Percentiles rank a stretch among this genome's conserved stretches.
Evolutionary conservation across 2,329 filamentous ascomycete species (phyloP).

Genomic region (Rachicladosporium sp.): DNA sequence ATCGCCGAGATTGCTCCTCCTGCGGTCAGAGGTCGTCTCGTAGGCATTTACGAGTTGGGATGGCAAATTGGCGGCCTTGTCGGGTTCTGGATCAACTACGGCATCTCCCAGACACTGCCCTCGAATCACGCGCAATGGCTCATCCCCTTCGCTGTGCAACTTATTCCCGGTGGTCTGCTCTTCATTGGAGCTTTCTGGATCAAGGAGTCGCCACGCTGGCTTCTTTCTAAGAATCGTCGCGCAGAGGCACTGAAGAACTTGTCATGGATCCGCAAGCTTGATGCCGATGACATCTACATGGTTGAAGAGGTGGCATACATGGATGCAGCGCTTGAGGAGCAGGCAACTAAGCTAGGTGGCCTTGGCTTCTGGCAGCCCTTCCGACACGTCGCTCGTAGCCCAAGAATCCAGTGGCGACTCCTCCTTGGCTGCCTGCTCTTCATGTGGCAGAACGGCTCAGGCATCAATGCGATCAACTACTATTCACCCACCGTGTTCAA

Average conservation of each 20-base stretch:
- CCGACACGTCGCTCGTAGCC: slow-evolving; percentile 33
- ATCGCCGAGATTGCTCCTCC: slow-evolving; percentile 47
- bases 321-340: slow-evolving; percentile 55
- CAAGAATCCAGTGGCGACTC: slow-evolving; percentile 48
- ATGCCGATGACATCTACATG: slow-evolving; percentile 50
- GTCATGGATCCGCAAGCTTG: slow-evolving; percentile 53
- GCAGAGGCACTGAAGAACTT: slow-evolving; percentile 31
- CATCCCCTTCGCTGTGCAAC: slow-evolving; percentile 48
- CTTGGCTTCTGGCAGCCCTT: slow-evolving; percentile 64
- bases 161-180: slow-evolving; percentile 54
- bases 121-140: slow-evolving; percentile 33
- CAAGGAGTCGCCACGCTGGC: slow-evolving; percentile 33
- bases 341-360: slow-evolving; percentile 49
- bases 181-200: slow-evolving; percentile 32
- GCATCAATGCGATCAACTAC: slow-evolving; percentile 72
- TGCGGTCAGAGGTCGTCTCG: slow-evolving; percentile 46
- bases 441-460: slow-evolving; percentile 65
- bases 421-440: slow-evolving; percentile 63
- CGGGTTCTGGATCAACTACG: slow-evolving; percentile 34
- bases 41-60: slow-evolving; percentile 45
- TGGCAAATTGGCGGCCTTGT: slow-evolving; percentile 42
- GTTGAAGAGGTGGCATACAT: slow-evolving; percentile 61
- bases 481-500: slow-evolving; percentile 59
- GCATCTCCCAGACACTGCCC: slow-evolving; percentile 30
- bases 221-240: slow-evolving; percentile 29